Evolutionary conservation across 768 basidiomycete species (phyloP), one percentile per base, ranked within the genome.

Genomic region (Kwoniella sp.): DNA sequence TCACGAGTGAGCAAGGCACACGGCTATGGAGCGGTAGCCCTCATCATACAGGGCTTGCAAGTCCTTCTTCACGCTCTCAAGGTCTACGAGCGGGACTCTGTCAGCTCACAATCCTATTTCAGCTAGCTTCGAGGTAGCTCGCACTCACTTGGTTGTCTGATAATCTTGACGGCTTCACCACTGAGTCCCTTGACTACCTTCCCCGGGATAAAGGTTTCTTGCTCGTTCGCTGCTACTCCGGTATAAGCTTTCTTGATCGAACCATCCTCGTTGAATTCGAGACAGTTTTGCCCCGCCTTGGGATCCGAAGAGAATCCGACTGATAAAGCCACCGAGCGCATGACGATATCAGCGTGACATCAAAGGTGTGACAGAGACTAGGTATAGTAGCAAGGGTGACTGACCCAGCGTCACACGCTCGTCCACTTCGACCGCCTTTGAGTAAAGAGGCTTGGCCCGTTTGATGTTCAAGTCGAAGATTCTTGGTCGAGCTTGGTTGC

Each of bases 291-390:
- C 60, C 88, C 90, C 0, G 88, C 86, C 55, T 88, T 78, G 0
- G 93, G 92, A 73, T 97, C 94, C 17, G 89, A 91, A 0, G 93
- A 91, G 73, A 90, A 97, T 19, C 93, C 94, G 0, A 94, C 90
- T 13, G 30, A 13, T 4, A n/a, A n/a, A n/a, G n/a, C n/a, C n/a
- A n/a, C n/a, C n/a, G n/a, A n/a, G n/a, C n/a, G n/a, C n/a, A n/a
- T n/a, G n/a, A n/a, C 17, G 15, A 37, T 27, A 47, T 4, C 24
- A 19, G 37, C n/a, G 51, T 21, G 33, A 54, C 2, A n/a, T n/a
- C n/a, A 13, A 33, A 13, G 33, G 5, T 33, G 33, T 6, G 33
- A 22, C 47, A 37, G 12, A n/a, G 24, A 48, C 55, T n/a, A n/a
- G n/a, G n/a, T n/a, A n/a, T n/a, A n/a, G n/a, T n/a, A n/a, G n/a